Evolutionary conservation across 1,284 basidiomycete genomes (phyloP).

Genomic region (Ustilago sp.): DNA sequence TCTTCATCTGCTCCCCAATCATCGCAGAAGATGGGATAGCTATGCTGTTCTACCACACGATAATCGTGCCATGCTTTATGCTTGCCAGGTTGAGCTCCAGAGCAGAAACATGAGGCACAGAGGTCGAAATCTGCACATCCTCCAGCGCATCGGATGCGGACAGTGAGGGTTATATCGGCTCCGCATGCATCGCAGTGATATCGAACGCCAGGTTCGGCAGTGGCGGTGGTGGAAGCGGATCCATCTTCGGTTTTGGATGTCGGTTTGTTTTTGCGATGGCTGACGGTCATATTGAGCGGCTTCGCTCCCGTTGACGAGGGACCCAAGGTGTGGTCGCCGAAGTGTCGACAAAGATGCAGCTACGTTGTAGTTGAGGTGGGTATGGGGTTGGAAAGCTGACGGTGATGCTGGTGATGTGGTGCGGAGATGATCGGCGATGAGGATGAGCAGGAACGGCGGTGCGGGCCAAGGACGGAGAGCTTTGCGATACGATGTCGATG

Average conservation of each 20-base stretch:
- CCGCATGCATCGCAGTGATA: conserved; percentile 69
- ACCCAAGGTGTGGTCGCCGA: background rate
- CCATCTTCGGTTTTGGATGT: conserved; percentile 61
- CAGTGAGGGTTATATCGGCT: conserved; percentile 68
- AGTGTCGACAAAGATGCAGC: background rate
- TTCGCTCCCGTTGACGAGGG: background rate
- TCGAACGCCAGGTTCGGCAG: conserved; percentile 66
- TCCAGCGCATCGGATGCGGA: conserved; percentile 67
- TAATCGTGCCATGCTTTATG: conserved; percentile 92
- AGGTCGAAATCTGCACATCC: conserved; percentile 71
- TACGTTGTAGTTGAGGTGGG: background rate
- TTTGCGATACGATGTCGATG: background rate
- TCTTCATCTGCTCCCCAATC: conserved; percentile 99
- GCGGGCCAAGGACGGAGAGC: background rate
- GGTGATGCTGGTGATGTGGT: background rate
- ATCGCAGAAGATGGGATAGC: conserved; percentile 92
- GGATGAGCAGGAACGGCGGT: background rate
- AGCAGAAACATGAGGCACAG: conserved; percentile 81
- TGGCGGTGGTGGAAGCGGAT: conserved; percentile 53
- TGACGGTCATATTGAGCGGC: conserved; percentile 63
- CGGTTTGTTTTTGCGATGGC: conserved; percentile 67
- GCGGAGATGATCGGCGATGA: background rate
- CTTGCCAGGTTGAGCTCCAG: conserved; percentile 86
- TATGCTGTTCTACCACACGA: conserved; percentile 92
- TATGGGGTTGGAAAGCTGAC: background rate